Percentiles rank a stretch among this genome's conserved stretches.
phyloP scores from a whole-genome alignment of 495 filamentous ascomycete species.

The Penicillium egyptiacum region DNA sequence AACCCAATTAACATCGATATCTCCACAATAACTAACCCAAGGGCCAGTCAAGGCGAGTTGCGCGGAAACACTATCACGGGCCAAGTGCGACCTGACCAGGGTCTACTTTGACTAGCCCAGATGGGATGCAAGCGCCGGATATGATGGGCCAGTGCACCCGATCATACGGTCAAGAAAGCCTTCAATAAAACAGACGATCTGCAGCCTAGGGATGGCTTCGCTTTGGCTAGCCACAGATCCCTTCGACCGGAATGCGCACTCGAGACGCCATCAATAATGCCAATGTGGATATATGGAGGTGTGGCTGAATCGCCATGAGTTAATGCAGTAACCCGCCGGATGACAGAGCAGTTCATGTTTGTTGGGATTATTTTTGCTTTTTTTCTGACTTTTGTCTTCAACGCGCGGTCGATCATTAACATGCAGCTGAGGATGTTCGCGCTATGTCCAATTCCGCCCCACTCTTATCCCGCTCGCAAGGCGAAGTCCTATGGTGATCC shows the following conservation, averaged over 20 bases:
- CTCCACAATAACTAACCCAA: not conserved
- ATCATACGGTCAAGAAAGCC: not conserved
- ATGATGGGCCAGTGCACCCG: constrained; percentile 7
- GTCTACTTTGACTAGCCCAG: not conserved
- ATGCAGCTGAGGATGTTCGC: constrained; percentile 18
- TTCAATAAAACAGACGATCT: constrained; percentile 6
- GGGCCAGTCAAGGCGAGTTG: not conserved
- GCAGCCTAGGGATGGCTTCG: constrained; percentile 1
- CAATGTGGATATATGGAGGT: constrained; percentile 1
- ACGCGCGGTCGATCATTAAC: constrained; percentile 18
- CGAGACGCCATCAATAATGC: not conserved
- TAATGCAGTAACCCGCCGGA: not conserved
- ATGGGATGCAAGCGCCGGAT: not conserved
- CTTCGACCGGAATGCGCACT: not conserved
- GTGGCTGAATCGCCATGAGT: constrained; percentile 5
- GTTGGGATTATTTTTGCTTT: constrained; percentile 7
- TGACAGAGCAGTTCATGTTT: not conserved
- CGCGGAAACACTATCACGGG: not conserved
- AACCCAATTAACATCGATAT: constrained; percentile 1
- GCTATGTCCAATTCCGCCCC: constrained; percentile 1
- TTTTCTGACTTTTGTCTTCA: constrained; percentile 2
- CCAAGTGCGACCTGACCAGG: not conserved
- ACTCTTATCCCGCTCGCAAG: not conserved
- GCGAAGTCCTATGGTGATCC: not conserved
- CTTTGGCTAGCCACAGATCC: not conserved